A percentile compares a stretch with the other conserved stretches of the same genome.
These are phyloP conservation scores for Knufia petricola DNA, from an alignment of 2,329 filamentous ascomycete genomes.

Conservation along the genomic window DNA sequence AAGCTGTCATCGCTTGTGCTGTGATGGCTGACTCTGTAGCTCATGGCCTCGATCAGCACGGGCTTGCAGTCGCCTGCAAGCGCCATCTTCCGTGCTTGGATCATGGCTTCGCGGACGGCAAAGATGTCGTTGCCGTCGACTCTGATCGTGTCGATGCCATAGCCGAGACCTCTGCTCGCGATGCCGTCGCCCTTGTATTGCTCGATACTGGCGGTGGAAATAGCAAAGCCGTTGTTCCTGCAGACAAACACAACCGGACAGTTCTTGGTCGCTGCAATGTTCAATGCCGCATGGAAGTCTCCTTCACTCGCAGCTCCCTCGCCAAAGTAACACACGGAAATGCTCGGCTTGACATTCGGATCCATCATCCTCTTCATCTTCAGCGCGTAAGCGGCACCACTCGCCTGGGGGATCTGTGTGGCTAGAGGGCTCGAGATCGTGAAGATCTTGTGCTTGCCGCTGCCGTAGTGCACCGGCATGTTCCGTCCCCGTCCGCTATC, in stretches of 20 bases:
- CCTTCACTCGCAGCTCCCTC: slow-evolving; percentile 85
- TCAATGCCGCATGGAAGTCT: slow-evolving; percentile 83
- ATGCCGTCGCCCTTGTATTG: slow-evolving; percentile 90
- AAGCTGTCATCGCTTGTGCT: slow-evolving; percentile 96
- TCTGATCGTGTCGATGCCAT: slow-evolving; percentile 87
- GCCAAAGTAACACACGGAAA: slow-evolving; percentile 79
- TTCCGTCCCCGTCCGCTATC: slow-evolving; percentile 77
- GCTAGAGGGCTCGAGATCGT: slow-evolving; percentile 78
- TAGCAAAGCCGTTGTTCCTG: slow-evolving; percentile 87
- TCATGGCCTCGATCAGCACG: slow-evolving; percentile 89
- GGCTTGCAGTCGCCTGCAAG: slow-evolving; percentile 71
- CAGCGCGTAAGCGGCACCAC: slow-evolving; percentile 76
- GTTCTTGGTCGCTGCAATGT: slow-evolving; percentile 80
- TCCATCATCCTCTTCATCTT: slow-evolving; percentile 70
- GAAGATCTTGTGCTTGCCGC: slow-evolving; percentile 75
- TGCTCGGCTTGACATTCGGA: slow-evolving; percentile 55
- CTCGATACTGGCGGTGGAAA: slow-evolving; percentile 78
- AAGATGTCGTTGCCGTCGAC: slow-evolving; percentile 94
- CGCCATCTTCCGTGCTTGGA: slow-evolving; percentile 66
- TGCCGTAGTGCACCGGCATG: slow-evolving; percentile 90
- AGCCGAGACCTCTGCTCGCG: slow-evolving; percentile 73
- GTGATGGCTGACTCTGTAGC: slow-evolving; percentile 95
- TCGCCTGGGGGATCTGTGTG: slow-evolving; percentile 81
- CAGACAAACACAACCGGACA: slow-evolving; percentile 85
- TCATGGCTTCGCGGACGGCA: slow-evolving; percentile 72